Conservation (phyloP, 2,329 filamentous ascomycete genomes). For the Diplodia seriata region DNA sequence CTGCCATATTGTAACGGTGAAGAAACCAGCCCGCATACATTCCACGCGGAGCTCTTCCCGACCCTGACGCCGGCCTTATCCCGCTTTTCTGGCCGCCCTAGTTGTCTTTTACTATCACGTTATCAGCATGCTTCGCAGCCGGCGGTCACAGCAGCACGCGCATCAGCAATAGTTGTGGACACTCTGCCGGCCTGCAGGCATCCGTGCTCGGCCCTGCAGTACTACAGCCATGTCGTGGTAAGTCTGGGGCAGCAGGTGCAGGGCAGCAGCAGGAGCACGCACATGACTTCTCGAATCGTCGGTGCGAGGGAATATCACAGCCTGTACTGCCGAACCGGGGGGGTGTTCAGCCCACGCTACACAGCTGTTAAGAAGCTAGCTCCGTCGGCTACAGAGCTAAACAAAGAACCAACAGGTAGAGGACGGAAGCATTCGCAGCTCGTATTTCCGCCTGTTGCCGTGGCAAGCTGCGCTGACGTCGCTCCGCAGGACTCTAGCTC, state of each 20-base stretch:
- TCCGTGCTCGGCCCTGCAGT: conserved; percentile 18
- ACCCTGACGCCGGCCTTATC: background rate
- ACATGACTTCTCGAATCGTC: conserved; percentile 18
- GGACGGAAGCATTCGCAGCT: conserved; percentile 1
- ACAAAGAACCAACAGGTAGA: background rate
- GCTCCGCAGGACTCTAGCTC: conserved; percentile 25
- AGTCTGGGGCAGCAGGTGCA: conserved; percentile 15
- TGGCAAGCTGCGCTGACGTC: conserved; percentile 29
- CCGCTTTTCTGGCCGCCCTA: background rate
- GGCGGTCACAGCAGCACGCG: conserved; percentile 7
- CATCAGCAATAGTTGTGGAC: conserved; percentile 8
- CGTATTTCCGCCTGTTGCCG: conserved; percentile 27
- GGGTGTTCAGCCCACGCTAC: conserved; percentile 17
- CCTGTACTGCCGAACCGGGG: background rate
- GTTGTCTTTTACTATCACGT: background rate
- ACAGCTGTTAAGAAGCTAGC: conserved; percentile 2
- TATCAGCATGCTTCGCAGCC: conserved; percentile 1
- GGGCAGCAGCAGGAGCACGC: conserved; percentile 1
- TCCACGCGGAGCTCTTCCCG: conserved; percentile 18
- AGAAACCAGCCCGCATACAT: background rate
- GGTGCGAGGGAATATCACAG: background rate
- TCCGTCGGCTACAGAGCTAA: background rate
- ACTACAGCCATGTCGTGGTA: conserved; percentile 3
- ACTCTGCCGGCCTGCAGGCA: conserved; percentile 19
- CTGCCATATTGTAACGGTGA: background rate